These are phyloP conservation scores for Cercospora beticola DNA, from an alignment of 2,329 filamentous ascomycete species.

Conservation along the genomic window DNA sequence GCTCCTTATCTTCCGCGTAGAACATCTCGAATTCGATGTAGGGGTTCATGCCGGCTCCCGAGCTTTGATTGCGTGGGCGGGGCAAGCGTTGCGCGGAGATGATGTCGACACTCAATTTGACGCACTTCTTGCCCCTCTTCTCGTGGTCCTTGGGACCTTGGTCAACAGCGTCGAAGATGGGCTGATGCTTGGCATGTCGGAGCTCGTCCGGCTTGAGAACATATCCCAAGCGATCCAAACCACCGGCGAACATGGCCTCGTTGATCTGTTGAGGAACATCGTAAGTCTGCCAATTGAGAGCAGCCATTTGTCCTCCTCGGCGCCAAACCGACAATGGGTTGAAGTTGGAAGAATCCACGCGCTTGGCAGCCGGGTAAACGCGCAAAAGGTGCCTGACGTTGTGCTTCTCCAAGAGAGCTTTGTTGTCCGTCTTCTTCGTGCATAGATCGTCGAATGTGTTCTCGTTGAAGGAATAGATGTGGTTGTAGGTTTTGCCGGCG, in stretches of 20 bases:
- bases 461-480: conserved; percentile 94
- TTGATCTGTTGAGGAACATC: conserved; percentile 95
- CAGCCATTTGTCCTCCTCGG: conserved; percentile 94
- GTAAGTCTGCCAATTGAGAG: conserved; percentile 97
- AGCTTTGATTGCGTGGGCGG: conserved; percentile 70
- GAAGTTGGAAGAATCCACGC: conserved; percentile 88
- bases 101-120: conserved; percentile 82
- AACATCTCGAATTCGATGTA: conserved; percentile 96
- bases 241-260: conserved; percentile 93
- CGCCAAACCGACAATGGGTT: conserved; percentile 93
- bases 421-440: conserved; percentile 70
- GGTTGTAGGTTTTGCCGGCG: conserved; percentile 84
- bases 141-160: conserved; percentile 52
- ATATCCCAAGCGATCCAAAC: conserved; percentile 83
- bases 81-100: conserved; percentile 95
- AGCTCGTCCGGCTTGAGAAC: conserved; percentile 89
- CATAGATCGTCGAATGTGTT: conserved; percentile 80
- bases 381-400: conserved; percentile 91
- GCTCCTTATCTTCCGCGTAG: conserved; percentile 86
- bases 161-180: conserved; percentile 53
- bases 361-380: conserved; percentile 82
- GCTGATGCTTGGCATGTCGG: conserved; percentile 62
- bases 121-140: conserved; percentile 75
- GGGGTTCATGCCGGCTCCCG: conserved; percentile 77
- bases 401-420: conserved; percentile 78